Base-by-base conservation (phyloP, 257 asterid species). In the Capsicum rhomboideum region DNA sequence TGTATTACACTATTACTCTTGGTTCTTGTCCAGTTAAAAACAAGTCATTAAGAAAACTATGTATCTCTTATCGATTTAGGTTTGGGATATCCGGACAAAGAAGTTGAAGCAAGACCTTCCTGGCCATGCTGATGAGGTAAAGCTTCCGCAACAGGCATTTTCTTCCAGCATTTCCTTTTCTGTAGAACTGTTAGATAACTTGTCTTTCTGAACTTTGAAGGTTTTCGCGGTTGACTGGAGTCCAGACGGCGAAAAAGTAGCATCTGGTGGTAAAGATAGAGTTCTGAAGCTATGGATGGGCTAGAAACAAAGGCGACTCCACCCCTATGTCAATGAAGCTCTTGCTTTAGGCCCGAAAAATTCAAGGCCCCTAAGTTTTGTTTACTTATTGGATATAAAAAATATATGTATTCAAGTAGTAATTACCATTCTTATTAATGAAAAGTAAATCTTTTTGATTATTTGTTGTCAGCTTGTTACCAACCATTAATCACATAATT, bases 171-270 rank as follows among this genome's bases (percentile, higher is more conserved):
- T 5, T 56, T 84, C 16, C 4, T 26, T 79, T 14, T 11, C 72
- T 64, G 6, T 49, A 40, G 18, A 61, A 26, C 9, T 50, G 9
- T 75, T 28, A 4, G 17, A 26, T 77, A 77, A 77, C 63, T 26
- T 16, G 44, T 50, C 46, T 49, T 7, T 75, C 26, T 75, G 44
- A 75, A 63, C 61, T 29, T 80, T 1, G 42, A 80, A 97, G 99
- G 99, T 97, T 16, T 95, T 92, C 85, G 94, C 99, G 21, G 98
- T 97, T 20, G 99, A 97, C 86, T 97, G 99, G 99, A 97, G 99
- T 86, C 97, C 99, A 56, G 97, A 95, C 44, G 99, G 99, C 64
- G 98, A 97, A 88, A 97, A 97, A 86, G 98, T 97, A 69, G 99
- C 97, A 83, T 97, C 98, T 67, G 99, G 98, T 66, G 98, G 99